phyloP scores from a whole-genome alignment of 345 rosid species.

The Populus simonii region DNA sequence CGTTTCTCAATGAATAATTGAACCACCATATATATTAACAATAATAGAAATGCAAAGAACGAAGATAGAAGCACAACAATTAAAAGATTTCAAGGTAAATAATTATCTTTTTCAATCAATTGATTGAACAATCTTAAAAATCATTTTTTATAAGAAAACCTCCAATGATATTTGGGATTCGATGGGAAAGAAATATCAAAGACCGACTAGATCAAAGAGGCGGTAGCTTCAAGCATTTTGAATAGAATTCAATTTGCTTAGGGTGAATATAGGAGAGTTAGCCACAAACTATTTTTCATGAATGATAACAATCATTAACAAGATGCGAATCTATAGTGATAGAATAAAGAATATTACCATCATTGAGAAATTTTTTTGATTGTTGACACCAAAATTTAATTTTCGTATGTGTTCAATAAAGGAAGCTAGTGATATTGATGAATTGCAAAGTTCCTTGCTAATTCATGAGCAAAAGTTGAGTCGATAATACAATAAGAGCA shows the following conservation, averaged over 20 bases:
- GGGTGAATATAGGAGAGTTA: not conserved
- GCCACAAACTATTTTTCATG: not conserved
- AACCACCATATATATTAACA: too few species aligned
- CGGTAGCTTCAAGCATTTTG: not conserved
- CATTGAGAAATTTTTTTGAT: not conserved
- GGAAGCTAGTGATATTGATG: not conserved
- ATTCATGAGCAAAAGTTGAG: not conserved
- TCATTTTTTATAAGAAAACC: not conserved
- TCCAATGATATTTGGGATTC: not conserved
- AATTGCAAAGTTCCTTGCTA: not conserved
- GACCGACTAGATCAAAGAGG: not conserved
- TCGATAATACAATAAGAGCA: not conserved
- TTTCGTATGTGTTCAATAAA: too few species aligned
- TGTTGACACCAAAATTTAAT: not conserved
- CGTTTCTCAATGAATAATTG: too few species aligned
- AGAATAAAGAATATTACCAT: not conserved
- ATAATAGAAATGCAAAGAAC: too few species aligned
- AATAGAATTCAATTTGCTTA: not conserved
- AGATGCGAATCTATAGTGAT: not conserved
- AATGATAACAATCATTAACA: not conserved
- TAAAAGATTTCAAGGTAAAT: too few species aligned
- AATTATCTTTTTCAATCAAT: not conserved
- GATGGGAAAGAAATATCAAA: not conserved
- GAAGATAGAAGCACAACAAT: too few species aligned
- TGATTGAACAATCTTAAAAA: not conserved